Evolutionary conservation across 2,329 filamentous ascomycete species (phyloP).

Genomic region (Aureobasidium musti): DNA sequence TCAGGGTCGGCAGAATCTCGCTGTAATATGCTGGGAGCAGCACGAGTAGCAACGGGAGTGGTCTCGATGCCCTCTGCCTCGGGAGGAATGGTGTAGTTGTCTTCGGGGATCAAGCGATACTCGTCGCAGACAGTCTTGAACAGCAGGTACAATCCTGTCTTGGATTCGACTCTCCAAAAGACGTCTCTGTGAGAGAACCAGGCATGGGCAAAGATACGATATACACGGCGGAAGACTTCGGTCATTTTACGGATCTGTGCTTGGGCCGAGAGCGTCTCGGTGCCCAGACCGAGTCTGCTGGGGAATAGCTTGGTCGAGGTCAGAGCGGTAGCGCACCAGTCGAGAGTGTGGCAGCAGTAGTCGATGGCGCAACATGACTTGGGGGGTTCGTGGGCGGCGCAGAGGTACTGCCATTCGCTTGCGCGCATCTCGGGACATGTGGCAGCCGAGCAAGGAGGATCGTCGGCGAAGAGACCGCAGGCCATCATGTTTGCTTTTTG

Average conservation of each 20-base stretch:
- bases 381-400: constrained; percentile 93
- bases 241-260: constrained; percentile 78
- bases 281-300: constrained; percentile 68
- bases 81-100: constrained; percentile 92
- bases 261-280: constrained; percentile 41
- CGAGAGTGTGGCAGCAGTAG: constrained; percentile 97
- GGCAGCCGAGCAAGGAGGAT: constrained; percentile 79
- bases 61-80: constrained; percentile 83
- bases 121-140: constrained; percentile 97
- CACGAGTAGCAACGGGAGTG: constrained; percentile 32
- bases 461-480: constrained; percentile 88
- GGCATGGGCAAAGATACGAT: constrained; percentile 96
- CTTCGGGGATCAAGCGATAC: constrained; percentile 83
- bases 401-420: constrained; percentile 98
- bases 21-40: not conserved
- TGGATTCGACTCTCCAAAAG: constrained; percentile 89
- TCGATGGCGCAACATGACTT: constrained; percentile 98
- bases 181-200: constrained; percentile 97
- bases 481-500: constrained; percentile 92
- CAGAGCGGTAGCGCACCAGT: constrained; percentile 94
- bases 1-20: constrained; percentile 36
- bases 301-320: constrained; percentile 96
- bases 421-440: constrained; percentile 99
- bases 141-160: constrained; percentile 90
- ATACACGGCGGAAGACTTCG: constrained; percentile 91